Base-by-base conservation (phyloP, 2,329 filamentous ascomycete genomes). In the Sporothrix variecibatus region DNA sequence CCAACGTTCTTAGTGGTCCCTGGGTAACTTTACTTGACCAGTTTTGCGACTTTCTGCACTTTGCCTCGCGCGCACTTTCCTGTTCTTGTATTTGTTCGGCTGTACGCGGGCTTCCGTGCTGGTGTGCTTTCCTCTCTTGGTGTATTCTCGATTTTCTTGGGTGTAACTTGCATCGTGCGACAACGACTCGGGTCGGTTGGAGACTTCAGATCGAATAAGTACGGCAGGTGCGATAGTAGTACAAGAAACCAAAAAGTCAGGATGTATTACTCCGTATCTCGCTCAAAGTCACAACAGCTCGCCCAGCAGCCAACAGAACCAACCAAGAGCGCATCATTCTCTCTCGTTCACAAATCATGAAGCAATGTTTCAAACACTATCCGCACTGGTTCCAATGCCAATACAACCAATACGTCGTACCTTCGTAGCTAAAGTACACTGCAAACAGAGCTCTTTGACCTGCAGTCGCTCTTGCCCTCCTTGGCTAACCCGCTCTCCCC, bases 401-500 rank as follows among this genome's bases (percentile, higher is more conserved):
- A 43, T 43, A 12, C 40, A 43, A 12, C 40, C 40, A 56, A 8
- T 53, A 49, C 17, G 43, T 49, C 43, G 34, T 34, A 34, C 4
- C 40, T 11, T 9, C 8, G 40, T 15, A 43, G 40, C 40, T 43
- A 43, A 43, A 43, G 12, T 43, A 4, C 34, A 34, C 34, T 34
- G 34, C 34, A 43, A 9, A 15, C 23, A 56, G 31, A 60, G 51
- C 68, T 71, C 51, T 71, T 51, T 23, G 51, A 17, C 46, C 15
- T 58, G 60, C 51, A 58, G 51, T 49, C 40, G 53, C 64, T 60
- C 62, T 60, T 62, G 46, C 28, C 53, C 40, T 73, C 64, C 53
- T 67, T 68, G 43, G 31, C 62, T 20, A 67, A 67, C 43, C 28
- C 31, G 17, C 26, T 34, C 31, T 64, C 26, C 43, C 64, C 72